Evolutionary conservation across 2,329 filamentous ascomycete species (phyloP), one percentile per base, ranked within the genome.

Genomic region (Leptosphaerulina australis): DNA sequence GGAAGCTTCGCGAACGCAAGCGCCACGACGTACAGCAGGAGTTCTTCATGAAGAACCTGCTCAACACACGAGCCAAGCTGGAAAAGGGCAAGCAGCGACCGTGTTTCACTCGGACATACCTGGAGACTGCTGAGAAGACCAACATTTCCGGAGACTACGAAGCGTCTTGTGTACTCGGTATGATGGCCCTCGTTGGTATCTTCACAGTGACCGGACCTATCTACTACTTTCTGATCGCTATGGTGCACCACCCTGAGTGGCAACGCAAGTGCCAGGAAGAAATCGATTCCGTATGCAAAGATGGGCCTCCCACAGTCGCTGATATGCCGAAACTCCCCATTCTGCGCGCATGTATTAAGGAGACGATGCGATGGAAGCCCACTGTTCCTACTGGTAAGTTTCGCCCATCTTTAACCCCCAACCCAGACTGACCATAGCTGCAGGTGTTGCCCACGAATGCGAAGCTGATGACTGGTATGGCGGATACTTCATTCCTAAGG

Each of bases 1-100:
- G 80, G 80, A 82, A 82, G 64, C 70, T 69, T 11, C 76, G 77
- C 5, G 80, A 83, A 62, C 74, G 71, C 30, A 80, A 79, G 62
- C 75, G 80, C 15, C 79, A 82, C 56, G 80, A 82, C 34, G 75
- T 77, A 28, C 79, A 83, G 52, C 76, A 81, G 52, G 74, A 65
- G 0, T 81, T 79, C 75, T 83, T 78, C 76, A 78, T 81, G 77
- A 68, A 77, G 5, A 71, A 74, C n/a, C 66, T 81, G 0, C 33
- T 70, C 1, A 66, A 60, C 4, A 74, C 74, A 4, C 69, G 73
- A 12, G 61, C 60, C 22, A 54, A 60, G 35, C 64, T 71, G 63
- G 58, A 65, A 38, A 65, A 64, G 49, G 68, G 67, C 28, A 66
- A 66, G 48, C 68, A 71, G 33, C 55, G 62, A 25, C 53, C 60